phyloP scores from a whole-genome alignment of 441 rosid genomes.

The Croton setiger region DNA sequence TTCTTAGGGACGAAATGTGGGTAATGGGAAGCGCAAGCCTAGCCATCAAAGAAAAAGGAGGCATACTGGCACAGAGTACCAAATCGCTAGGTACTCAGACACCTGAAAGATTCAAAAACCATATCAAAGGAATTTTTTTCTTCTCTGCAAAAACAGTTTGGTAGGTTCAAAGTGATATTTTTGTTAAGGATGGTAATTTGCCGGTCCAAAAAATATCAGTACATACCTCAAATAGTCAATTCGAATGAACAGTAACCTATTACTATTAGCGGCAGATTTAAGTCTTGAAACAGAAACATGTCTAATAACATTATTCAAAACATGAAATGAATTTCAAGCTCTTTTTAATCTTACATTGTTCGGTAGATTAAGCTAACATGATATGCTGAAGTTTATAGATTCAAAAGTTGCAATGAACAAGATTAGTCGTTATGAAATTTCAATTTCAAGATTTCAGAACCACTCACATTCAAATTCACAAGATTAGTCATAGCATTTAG shows the following conservation, averaged over 20 bases:
- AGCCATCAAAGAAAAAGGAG: neutral
- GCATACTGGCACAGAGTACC: conserved; percentile 3
- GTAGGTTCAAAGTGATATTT: neutral
- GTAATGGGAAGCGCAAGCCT: neutral
- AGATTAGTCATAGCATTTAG: too few species aligned
- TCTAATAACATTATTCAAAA: too few species aligned
- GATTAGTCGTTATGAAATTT: too few species aligned
- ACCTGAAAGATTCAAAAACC: neutral
- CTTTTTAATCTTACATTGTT: too few species aligned
- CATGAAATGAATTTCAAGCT: too few species aligned
- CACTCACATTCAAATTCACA: too few species aligned
- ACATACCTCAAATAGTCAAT: neutral
- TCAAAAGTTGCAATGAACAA: too few species aligned
- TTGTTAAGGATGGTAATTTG: neutral
- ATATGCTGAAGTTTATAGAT: too few species aligned
- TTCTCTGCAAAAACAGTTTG: neutral
- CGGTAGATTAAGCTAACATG: too few species aligned
- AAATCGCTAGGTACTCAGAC: neutral
- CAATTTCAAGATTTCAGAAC: too few species aligned
- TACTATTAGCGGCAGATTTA: neutral
- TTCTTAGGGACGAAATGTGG: conserved; percentile 11
- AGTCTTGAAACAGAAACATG: too few species aligned
- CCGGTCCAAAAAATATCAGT: neutral
- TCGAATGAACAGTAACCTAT: neutral
- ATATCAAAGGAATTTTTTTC: neutral